These are phyloP conservation scores for Microdochium nivale DNA, from an alignment of 2,329 filamentous ascomycete species.

Conservation along the genomic window DNA sequence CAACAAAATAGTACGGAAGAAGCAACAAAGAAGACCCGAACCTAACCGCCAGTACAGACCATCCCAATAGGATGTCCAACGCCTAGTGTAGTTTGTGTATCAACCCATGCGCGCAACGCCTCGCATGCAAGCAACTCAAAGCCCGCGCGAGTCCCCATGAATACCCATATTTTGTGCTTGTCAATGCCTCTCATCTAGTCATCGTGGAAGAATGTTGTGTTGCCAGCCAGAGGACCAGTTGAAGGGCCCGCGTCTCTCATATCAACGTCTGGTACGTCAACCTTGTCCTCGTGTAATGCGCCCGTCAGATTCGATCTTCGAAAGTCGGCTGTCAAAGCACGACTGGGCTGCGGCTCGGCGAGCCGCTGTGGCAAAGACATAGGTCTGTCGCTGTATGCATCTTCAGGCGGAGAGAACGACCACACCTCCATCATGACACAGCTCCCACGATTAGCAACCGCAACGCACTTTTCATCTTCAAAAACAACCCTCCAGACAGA, in stretches of 20 bases:
- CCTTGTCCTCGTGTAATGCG: conserved; percentile 16
- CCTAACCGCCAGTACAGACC: neutral
- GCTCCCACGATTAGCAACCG: conserved; percentile 76
- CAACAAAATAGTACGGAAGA: neutral
- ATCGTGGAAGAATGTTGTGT: conserved; percentile 42
- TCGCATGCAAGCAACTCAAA: neutral
- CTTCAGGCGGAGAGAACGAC: conserved; percentile 85
- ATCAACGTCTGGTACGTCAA: conserved; percentile 37
- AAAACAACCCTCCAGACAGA: conserved; percentile 98
- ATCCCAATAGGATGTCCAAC: neutral
- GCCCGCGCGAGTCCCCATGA: neutral
- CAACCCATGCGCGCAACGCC: conserved; percentile 1
- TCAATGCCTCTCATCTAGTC: conserved; percentile 15
- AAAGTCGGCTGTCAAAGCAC: conserved; percentile 41
- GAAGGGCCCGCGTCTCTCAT: conserved; percentile 50
- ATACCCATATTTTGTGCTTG: neutral
- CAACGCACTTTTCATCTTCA: conserved; percentile 96
- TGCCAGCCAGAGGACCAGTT: conserved; percentile 40
- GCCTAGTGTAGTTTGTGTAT: neutral
- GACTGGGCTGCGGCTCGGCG: conserved; percentile 34
- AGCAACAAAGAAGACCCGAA: too few species aligned
- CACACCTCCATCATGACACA: conserved; percentile 98
- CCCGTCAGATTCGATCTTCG: conserved; percentile 14
- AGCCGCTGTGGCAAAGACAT: conserved; percentile 39
- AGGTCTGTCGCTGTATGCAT: conserved; percentile 46